A percentile compares a stretch with the other conserved stretches of the same genome.
Conservation (phyloP, 2,329 filamentous ascomycete genomes). For the Ciborinia camelliae region DNA sequence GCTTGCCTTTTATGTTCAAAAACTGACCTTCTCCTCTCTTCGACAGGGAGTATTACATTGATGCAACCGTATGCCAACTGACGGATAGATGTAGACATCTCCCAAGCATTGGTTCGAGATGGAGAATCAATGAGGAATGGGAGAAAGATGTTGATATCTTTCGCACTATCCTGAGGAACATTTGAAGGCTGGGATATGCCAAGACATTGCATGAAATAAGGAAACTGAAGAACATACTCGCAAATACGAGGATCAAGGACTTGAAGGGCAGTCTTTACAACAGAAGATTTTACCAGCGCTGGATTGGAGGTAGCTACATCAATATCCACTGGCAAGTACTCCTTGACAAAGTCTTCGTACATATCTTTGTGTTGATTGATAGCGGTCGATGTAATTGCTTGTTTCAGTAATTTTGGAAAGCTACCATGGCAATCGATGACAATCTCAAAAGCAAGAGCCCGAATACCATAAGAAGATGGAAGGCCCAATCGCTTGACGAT, state of each 20-base stretch:
- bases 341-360: constrained; percentile 31
- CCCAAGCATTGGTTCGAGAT: constrained; percentile 55
- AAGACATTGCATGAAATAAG: constrained; percentile 24
- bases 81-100: constrained; percentile 48
- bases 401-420: constrained; percentile 30
- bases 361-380: constrained; percentile 21
- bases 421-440: constrained; percentile 28
- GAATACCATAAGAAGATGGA: constrained; percentile 38
- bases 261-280: constrained; percentile 18
- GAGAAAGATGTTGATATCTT: constrained; percentile 53
- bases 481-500: constrained; percentile 48
- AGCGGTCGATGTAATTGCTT: constrained; percentile 27
- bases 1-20: constrained; percentile 36
- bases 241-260: constrained; percentile 48
- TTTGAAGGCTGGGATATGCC: constrained; percentile 22
- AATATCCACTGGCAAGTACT: constrained; percentile 26
- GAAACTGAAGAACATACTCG: constrained; percentile 48
- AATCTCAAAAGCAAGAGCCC: constrained; percentile 39
- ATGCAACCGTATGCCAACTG: constrained; percentile 54
- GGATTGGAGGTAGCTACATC: not conserved
- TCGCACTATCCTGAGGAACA: not conserved
- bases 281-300: not conserved
- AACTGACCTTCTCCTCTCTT: constrained; percentile 26
- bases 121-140: constrained; percentile 60
- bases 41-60: constrained; percentile 38